phyloP scores from a whole-genome alignment of 805 yeast species.

The Pichia rugopelliculosa region DNA sequence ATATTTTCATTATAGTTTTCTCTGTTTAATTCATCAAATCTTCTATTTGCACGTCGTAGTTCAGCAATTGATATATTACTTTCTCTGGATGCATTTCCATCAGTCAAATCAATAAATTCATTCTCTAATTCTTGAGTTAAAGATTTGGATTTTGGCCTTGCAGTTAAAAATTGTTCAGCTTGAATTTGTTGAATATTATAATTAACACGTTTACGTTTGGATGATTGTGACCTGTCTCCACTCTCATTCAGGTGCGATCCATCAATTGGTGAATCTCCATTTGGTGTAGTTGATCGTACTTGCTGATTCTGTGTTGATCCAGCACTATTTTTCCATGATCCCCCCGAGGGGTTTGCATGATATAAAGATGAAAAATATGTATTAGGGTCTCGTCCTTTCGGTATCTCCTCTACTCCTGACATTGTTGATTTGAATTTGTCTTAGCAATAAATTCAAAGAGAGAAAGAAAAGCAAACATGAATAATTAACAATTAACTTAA shows the following conservation, averaged over 20 bases:
- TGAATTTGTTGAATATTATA: slow-evolving; percentile 29
- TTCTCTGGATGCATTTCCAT: background rate
- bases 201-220: slow-evolving; percentile 27
- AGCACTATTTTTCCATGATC: background rate
- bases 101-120: slow-evolving; percentile 11
- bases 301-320: background rate
- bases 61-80: slow-evolving; percentile 19
- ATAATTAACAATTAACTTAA: too few relatives aligned
- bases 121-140: slow-evolving; percentile 14
- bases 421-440: slow-evolving; percentile 9
- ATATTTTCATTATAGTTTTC: slow-evolving; percentile 36
- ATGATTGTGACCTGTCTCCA: background rate
- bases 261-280: background rate
- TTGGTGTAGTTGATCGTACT: slow-evolving; percentile 1
- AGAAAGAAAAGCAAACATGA: too few relatives aligned
- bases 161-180: slow-evolving; percentile 20
- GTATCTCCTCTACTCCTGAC: slow-evolving; percentile 27
- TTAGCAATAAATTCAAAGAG: too few relatives aligned
- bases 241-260: background rate
- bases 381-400: slow-evolving; percentile 20
- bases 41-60: slow-evolving; percentile 30
- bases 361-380: slow-evolving; percentile 24
- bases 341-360: slow-evolving; percentile 8
- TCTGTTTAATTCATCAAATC: slow-evolving; percentile 35
- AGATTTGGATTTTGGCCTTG: slow-evolving; percentile 7